Conservation (phyloP, 2,329 filamentous ascomycete species). For the Pyricularia sp. region DNA sequence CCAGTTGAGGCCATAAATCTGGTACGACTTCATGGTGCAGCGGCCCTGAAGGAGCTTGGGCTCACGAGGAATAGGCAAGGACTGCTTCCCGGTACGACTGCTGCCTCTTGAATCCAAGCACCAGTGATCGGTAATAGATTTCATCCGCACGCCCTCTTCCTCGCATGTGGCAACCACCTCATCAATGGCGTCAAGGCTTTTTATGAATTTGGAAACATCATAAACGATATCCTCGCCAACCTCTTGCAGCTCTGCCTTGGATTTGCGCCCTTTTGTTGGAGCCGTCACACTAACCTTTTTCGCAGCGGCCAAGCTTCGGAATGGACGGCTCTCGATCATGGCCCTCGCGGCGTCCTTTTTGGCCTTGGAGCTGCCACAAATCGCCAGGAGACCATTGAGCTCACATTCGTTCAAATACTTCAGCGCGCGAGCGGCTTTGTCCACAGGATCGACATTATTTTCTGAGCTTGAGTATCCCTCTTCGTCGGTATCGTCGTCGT, state of each 20-base stretch:
- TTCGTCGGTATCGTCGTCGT: slow-evolving; percentile 21
- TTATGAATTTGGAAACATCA: slow-evolving; percentile 60
- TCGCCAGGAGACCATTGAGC: slow-evolving; percentile 67
- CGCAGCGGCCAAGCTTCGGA: slow-evolving; percentile 55
- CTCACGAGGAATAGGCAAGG: slow-evolving; percentile 47
- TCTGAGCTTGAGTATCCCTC: slow-evolving; percentile 8
- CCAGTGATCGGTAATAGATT: slow-evolving; percentile 35
- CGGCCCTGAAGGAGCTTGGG: slow-evolving; percentile 69
- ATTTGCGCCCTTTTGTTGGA: slow-evolving; percentile 20
- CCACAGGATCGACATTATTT: slow-evolving; percentile 31
- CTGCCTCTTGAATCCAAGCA: slow-evolving; percentile 37
- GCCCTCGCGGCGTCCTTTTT: slow-evolving; percentile 59
- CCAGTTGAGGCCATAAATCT: slow-evolving; percentile 93
- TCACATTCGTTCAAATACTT: slow-evolving; percentile 77
- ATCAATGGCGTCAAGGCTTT: slow-evolving; percentile 75
- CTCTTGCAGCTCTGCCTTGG: slow-evolving; percentile 33
- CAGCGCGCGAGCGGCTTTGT: slow-evolving; percentile 44
- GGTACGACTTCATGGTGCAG: slow-evolving; percentile 81
- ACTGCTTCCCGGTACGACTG: slow-evolving; percentile 15
- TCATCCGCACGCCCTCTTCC: slow-evolving; percentile 51
- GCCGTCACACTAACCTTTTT: slow-evolving; percentile 49
- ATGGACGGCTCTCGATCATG: slow-evolving; percentile 68
- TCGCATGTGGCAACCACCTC: slow-evolving; percentile 71
- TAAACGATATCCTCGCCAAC: slow-evolving; percentile 45
- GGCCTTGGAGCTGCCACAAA: slow-evolving; percentile 52